Evolutionary conservation across 2,329 filamentous ascomycete genomes (phyloP), one percentile per base, ranked within the genome.

Genomic region (Monosporascus sp.): DNA sequence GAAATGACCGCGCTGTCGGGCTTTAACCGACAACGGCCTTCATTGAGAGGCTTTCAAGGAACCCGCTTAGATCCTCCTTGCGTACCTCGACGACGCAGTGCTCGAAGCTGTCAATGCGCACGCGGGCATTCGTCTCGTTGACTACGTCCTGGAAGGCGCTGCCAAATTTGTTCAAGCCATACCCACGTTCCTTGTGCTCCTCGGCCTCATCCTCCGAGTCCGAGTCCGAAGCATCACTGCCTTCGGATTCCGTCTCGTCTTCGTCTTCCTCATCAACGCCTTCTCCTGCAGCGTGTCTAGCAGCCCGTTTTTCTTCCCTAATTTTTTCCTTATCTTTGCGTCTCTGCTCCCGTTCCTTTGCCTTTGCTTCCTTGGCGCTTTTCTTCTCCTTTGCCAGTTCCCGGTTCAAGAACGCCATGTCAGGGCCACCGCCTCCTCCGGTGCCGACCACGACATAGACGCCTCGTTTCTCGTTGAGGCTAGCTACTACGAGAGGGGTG

Each of bases 61-160:
- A 99, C 0, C 87, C 90, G 17, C 85, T 84, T 27, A 99, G 74
- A 71, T 97, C 94, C 67, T 97, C 94, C 75, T 96, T 97, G 72
- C 87, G 87, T n/a, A 99, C 93, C 69, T 99, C 94, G 47, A 97
- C 92, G 7, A 97, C 94, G 65, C 90, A 96, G 69, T 96, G 90
- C 72, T 99, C 94, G 65, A 99, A 99, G 69, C 89, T 95, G 71
- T 99, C 94, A 66, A 97, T 95, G 55, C 91, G 79, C 20, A 97
- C 91, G 17, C 92, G 76, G 0, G 93, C 90, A 54, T 87, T 94
- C 17, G 93, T 97, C 75, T 97, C 90, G 49, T 87, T 83, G 2
- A 96, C 89, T 1, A 97, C 94, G 65, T 96, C 91, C 68, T 97
- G 91, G 70, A 99, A 99, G 3, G 94, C 93, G 63, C 87, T 91